Conservation (phyloP, 2,329 filamentous ascomycete species). For the Arachnomyces sp. region DNA sequence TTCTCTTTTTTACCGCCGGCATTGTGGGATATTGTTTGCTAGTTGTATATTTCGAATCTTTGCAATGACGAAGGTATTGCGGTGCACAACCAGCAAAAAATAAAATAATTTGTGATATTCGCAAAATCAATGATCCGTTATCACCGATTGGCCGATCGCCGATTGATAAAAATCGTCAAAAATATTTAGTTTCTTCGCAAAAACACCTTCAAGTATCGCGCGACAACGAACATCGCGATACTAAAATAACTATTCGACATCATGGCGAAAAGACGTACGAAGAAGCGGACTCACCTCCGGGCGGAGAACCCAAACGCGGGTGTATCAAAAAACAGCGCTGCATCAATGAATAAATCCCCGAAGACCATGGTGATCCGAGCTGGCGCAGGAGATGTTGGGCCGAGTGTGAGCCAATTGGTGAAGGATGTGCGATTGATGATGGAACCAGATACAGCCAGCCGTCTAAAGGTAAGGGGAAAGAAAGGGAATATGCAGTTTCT, state of each 20-base stretch:
- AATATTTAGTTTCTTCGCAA: not conserved
- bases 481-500: not conserved
- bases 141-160: conserved; percentile 19
- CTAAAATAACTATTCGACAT: conserved; percentile 2
- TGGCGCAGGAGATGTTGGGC: conserved; percentile 85
- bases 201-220: conserved; percentile 10
- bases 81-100: conserved; percentile 8
- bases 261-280: conserved; percentile 75
- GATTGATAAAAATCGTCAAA: conserved; percentile 2
- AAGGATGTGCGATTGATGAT: conserved; percentile 88
- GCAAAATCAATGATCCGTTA: conserved; percentile 33
- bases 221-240: not conserved
- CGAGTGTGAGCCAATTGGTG: conserved; percentile 83
- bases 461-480: conserved; percentile 55
- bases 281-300: conserved; percentile 80
- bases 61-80: conserved; percentile 1
- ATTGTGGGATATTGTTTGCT: conserved; percentile 21
- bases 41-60: conserved; percentile 9
- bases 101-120: conserved; percentile 26
- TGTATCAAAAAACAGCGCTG: conserved; percentile 47
- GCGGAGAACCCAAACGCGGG: conserved; percentile 43
- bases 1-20: conserved; percentile 34
- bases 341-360: conserved; percentile 59
- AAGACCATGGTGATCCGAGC: conserved; percentile 99
- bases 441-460: conserved; percentile 87